Evolutionary conservation across 179 eudicot species (phyloP), one percentile per base, ranked within the genome.

Genomic region (Silene vulgaris): DNA sequence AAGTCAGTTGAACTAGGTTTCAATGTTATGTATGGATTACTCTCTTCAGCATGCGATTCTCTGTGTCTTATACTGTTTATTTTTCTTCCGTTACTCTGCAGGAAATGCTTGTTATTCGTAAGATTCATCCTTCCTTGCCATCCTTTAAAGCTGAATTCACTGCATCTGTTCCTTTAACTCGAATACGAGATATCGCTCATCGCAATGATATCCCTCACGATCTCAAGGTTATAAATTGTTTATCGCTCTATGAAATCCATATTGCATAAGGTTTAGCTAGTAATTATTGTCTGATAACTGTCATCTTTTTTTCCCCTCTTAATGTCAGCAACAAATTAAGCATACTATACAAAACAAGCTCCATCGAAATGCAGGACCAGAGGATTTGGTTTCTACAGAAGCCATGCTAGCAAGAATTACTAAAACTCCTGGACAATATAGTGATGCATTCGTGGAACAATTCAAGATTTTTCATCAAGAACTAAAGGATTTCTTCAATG

Each of bases 321-420:
- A 71, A 71, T 71, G 37, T 67, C 91, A 95, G 99, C 99, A 92
- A 95, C 97, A 92, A 88, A 95, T 95, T 82, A 95, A 95, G 83
- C 99, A 95, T 81, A 95, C 97, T 11, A 95, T 95, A 86, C 99
- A 95, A 81, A 95, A 95, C 90, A 95, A 95, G 90, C 99, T 95
- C 80, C 99, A 95, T 72, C 83, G 99, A 73, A 84, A 84, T 88
- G 99, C 99, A 78, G 99, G 99, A 70, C 99, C 99, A 62, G 99
- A 95, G 82, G 99, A 95, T 88, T 85, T 95, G 86, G 83, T 95
- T 82, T 87, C 99, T 74, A 92, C 99, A 9, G 94, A 93, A 87
- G 96, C 91, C 65, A 95, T 95, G 99, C 90, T 95, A 74, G 93
- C 88, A 50, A 89, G 89, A 85, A 86, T 95, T 54, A 90, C 97